Base-by-base conservation (phyloP, 1,139 yeast species). In the Wickerhamiella pararugosa region DNA sequence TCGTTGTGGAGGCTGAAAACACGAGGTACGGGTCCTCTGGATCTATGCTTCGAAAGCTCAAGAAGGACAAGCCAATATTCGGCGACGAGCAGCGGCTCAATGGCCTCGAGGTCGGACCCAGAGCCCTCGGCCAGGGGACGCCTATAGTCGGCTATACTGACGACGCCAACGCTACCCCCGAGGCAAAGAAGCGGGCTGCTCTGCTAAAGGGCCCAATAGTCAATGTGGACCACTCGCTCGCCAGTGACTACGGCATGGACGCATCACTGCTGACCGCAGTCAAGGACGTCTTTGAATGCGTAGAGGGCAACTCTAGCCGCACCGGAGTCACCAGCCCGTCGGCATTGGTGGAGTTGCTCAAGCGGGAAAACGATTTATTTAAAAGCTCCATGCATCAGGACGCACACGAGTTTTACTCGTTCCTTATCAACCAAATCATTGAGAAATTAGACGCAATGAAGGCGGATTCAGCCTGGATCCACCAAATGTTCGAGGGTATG, bases 341-440 rank as follows among this genome's bases (percentile, higher is more conserved):
- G 29, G 71, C 73, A 53, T 72, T 90, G 41, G 75, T 90, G 40
- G 78, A 76, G 39, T 77, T 79, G 42, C 66, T 87, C 43, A 86
- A 86, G 58, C 74, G 73, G 44, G 86, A 83, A 53, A 90, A 90
- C 58, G 81, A 76, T 52, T 65, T 90, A 51, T 90, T 90, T 58
- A 69, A 94, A 48, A 81, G 86, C 47, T 77, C 81, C 42, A 86
- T 87, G 94, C 98, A 90, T 59, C 98, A 90, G 57, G 98, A 90
- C 65, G 96, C 98, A 2, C 98, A 90, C 61, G 98, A 90, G 59
- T 90, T 90, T 59, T 71, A 86, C 57, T 87, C 87, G 59, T 87
- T 83, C 55, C 61, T 87, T 50, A 67, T 90, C 42, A 90, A 90
- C 60, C 82, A 78, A 50, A 73, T 83, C 29, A 75, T 86, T 45